Evolutionary conservation across 1,284 basidiomycete genomes (phyloP).

Genomic region (Termitomyces sp.): DNA sequence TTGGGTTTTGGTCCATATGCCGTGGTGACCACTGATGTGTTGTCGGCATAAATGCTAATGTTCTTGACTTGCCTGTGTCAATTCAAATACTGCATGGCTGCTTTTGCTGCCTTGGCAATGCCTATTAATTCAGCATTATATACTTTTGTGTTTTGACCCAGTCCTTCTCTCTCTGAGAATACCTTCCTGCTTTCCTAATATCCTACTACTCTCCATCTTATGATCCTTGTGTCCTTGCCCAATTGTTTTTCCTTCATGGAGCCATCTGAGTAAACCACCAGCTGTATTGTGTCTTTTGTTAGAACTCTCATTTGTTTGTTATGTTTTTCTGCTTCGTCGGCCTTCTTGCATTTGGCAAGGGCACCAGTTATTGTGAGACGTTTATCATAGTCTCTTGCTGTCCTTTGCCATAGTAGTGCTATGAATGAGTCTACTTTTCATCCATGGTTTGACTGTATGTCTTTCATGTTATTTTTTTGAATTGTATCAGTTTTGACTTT

Average conservation of each 20-base stretch:
- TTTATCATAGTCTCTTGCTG: background rate
- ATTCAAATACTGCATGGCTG: background rate
- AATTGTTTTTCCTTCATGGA: background rate
- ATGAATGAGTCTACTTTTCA: background rate
- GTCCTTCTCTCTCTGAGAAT: background rate
- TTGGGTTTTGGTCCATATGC: background rate
- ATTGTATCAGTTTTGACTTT: background rate
- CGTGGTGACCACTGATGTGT: background rate
- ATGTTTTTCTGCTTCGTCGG: background rate
- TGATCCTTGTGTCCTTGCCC: background rate
- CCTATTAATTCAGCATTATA: background rate
- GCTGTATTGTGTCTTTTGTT: background rate
- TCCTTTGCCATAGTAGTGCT: background rate
- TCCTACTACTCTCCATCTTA: background rate
- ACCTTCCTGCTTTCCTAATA: background rate
- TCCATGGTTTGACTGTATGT: background rate
- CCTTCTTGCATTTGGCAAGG: background rate
- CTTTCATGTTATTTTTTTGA: background rate
- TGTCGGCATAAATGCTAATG: background rate
- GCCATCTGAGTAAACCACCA: constrained; percentile 1
- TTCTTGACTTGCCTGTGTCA: background rate
- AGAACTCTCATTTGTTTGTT: background rate
- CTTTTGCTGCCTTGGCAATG: background rate
- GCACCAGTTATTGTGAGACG: background rate
- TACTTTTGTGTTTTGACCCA: background rate